Base-by-base conservation (phyloP, 148 eudicot species). In the Gaultheria prostrata region DNA sequence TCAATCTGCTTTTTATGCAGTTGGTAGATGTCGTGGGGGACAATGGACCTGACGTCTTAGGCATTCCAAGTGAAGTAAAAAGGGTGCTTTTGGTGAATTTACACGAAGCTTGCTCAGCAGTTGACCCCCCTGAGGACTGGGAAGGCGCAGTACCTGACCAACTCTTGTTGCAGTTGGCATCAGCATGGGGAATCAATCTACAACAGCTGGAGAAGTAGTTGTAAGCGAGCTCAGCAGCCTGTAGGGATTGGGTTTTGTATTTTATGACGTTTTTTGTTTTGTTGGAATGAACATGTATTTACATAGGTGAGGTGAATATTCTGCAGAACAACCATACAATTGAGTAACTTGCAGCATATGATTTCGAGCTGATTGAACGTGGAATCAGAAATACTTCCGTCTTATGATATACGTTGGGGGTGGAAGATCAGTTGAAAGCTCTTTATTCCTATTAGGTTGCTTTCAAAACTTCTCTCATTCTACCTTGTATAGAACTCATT, bases 71-170 rank as follows among this genome's bases (percentile, higher is more conserved):
- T 70, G 95, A 93, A 81, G 91, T 97, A 53, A 93, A 91, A 85
- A 90, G 87, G 77, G 99, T 90, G 77, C 89, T 97, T 73, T 82
- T 97, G 86, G 80, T 93, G 82, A 95, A 92, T 87, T 87, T 97
- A 77, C 87, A 90, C 73, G 96, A 95, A 77, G 91, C 96, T 48
- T 87, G 91, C 51, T 90, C 96, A 43, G 63, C 92, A 73, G 32
- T 88, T 48, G 98, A 94, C 20, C 92, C 87, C 13, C 93, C 98
- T 0, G 98, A 97, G 82, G 97, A 94, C 84, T 95, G 99, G 98
- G 98, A 93, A 87, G 98, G 98, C 75, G 91, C 91, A 39, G 49
- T 94, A 78, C 99, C 99, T 0, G 96, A 93, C 72, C 98, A 97
- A 84, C 96, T 95, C 21, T 82, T 97, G 87, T 79, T 92, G 86